Percentiles rank a stretch among this genome's conserved stretches.
phyloP scores from a whole-genome alignment of 495 filamentous ascomycete species.

The Beverwykella pulmonaria region DNA sequence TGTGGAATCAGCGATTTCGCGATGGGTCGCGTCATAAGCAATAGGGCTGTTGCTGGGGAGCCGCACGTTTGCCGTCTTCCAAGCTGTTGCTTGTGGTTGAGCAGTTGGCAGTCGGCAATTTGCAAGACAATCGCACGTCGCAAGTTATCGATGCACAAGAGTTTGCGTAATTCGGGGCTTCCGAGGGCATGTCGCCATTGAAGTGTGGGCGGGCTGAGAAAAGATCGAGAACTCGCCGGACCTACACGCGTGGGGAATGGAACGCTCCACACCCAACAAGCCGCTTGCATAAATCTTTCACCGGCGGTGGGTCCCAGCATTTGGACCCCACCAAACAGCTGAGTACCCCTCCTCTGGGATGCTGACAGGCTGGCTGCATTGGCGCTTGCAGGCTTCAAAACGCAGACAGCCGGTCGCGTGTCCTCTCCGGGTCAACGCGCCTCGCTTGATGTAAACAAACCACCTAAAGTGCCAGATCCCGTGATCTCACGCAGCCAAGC shows the following conservation, averaged over 20 bases:
- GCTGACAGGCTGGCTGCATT: slow-evolving; percentile 32
- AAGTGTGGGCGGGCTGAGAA: slow-evolving; percentile 33
- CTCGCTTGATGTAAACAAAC: slow-evolving; percentile 39
- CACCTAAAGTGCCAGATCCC: slow-evolving; percentile 27
- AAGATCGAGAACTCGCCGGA: slow-evolving; percentile 27
- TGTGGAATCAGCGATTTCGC: slow-evolving; percentile 8
- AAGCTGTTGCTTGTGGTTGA: neutral
- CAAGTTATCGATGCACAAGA: slow-evolving; percentile 7
- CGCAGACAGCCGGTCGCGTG: slow-evolving; percentile 16
- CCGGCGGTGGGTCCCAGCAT: neutral
- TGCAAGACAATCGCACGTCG: neutral
- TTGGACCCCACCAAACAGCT: slow-evolving; percentile 35
- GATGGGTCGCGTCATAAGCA: slow-evolving; percentile 22
- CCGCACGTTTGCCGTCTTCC: neutral
- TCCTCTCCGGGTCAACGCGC: slow-evolving; percentile 34
- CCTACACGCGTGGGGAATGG: slow-evolving; percentile 17
- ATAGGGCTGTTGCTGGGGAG: neutral
- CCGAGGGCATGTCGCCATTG: slow-evolving; percentile 25
- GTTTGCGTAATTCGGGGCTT: slow-evolving; percentile 32
- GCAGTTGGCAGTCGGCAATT: neutral
- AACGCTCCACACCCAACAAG: neutral
- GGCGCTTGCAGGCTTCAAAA: slow-evolving; percentile 35
- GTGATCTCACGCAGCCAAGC: slow-evolving; percentile 27
- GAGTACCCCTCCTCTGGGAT: slow-evolving; percentile 27
- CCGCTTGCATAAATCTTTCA: slow-evolving; percentile 31